Conservation (phyloP, 805 yeast species). For the Scheffersomyces coipomensis region DNA sequence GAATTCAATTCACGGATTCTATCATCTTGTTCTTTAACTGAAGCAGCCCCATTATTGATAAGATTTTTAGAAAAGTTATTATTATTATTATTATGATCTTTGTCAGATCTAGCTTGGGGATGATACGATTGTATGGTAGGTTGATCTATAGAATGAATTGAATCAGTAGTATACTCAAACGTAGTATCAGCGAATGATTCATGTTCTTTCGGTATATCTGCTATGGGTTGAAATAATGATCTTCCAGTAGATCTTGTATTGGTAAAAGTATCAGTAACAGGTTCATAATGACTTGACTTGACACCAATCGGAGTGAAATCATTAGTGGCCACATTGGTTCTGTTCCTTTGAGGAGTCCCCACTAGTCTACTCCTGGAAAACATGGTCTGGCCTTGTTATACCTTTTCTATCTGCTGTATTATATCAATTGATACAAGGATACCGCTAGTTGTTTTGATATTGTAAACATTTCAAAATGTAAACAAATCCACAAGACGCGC, state of each 20-base stretch:
- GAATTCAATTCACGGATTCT: conserved; percentile 6
- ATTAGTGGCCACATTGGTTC: neutral
- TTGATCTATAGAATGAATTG: neutral
- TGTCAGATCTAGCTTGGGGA: neutral
- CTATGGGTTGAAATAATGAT: conserved; percentile 6
- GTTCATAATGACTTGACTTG: neutral
- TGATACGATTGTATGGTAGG: neutral
- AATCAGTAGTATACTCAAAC: conserved; percentile 7
- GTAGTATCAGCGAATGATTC: conserved; percentile 9
- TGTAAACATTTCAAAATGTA: too few species aligned
- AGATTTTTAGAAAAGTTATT: neutral
- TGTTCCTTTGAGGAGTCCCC: conserved; percentile 11
- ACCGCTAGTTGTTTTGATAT: too few species aligned
- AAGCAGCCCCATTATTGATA: conserved; percentile 4
- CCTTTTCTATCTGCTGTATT: too few species aligned
- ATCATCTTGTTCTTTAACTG: conserved; percentile 9
- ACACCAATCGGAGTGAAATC: conserved; percentile 18
- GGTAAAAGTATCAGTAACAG: neutral
- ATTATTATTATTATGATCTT: neutral
- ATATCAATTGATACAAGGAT: too few species aligned
- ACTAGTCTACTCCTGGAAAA: conserved; percentile 11
- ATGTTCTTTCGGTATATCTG: conserved; percentile 1
- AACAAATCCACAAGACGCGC: too few species aligned
- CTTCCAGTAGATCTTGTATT: conserved; percentile 2
- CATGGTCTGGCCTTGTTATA: too few species aligned